A percentile compares a stretch with the other conserved stretches of the same genome.
phyloP scores from a whole-genome alignment of 768 basidiomycete genomes.

The Mycena vitilis region DNA sequence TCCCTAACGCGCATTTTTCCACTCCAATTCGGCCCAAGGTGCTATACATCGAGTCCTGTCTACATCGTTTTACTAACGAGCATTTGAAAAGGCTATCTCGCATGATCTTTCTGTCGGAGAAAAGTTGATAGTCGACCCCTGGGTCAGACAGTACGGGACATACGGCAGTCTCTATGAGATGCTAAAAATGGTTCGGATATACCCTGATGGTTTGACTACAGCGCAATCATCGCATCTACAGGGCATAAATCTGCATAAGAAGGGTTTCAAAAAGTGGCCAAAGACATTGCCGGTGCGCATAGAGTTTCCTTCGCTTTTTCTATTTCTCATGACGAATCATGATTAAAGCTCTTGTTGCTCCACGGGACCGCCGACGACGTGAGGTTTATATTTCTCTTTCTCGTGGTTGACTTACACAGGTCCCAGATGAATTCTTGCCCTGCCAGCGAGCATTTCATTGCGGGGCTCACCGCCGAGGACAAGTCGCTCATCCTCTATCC shows the following conservation, averaged over 20 bases:
- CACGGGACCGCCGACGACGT: constrained; percentile 22
- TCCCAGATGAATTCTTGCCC: constrained; percentile 19
- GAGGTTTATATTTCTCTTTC: background rate
- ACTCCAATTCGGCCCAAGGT: constrained; percentile 19
- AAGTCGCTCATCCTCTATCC: constrained; percentile 13
- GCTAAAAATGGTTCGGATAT: background rate
- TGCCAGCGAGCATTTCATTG: constrained; percentile 14
- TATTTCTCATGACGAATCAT: background rate
- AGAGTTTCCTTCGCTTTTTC: background rate
- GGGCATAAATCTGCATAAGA: constrained; percentile 7
- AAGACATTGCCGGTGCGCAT: constrained; percentile 3
- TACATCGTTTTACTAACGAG: background rate
- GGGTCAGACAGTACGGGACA: constrained; percentile 15
- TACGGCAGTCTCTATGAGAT: constrained; percentile 3
- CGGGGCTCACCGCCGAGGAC: background rate
- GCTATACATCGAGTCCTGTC: background rate
- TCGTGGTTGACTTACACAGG: background rate
- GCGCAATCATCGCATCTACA: background rate
- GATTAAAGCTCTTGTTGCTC: constrained; percentile 10
- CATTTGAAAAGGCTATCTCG: constrained; percentile 3
- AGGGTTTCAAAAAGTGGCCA: constrained; percentile 16
- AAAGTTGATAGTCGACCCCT: constrained; percentile 10
- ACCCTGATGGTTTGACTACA: background rate
- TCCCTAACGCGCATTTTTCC: constrained; percentile 13
- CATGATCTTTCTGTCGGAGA: constrained; percentile 13